A percentile compares a stretch with the other conserved stretches of the same genome.
phyloP scores from a whole-genome alignment of 106 monocot species.

The Cymbidium sinense region DNA sequence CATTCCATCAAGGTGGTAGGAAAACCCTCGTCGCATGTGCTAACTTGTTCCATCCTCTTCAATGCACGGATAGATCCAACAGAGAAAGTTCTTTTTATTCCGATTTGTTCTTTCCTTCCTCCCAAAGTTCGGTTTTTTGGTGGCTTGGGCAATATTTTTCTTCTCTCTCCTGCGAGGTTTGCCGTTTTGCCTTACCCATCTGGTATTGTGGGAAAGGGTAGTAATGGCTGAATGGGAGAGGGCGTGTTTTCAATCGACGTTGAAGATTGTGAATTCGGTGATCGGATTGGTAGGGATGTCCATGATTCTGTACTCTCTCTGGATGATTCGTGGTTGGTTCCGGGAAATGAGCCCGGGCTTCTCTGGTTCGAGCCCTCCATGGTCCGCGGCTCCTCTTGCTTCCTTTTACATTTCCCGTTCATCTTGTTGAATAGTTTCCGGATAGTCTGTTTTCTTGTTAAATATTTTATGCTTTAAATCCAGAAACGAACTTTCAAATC shows the following conservation, averaged over 20 bases:
- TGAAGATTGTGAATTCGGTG: slow-evolving; percentile 73
- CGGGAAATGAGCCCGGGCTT: neutral
- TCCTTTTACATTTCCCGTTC: neutral
- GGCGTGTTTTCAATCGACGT: slow-evolving; percentile 43
- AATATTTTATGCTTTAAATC: neutral
- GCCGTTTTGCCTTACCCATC: neutral
- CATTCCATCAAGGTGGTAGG: no score
- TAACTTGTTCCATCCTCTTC: no score
- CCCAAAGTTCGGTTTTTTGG: neutral
- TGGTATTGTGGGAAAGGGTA: neutral
- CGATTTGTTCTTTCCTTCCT: neutral
- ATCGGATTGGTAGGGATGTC: slow-evolving; percentile 67
- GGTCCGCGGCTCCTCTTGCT: neutral
- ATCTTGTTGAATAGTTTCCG: neutral
- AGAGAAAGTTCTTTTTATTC: neutral
- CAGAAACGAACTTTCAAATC: neutral
- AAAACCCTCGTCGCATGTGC: no score
- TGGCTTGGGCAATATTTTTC: neutral
- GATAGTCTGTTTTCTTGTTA: neutral
- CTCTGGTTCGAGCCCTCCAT: neutral
- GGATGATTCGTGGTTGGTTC: slow-evolving; percentile 65
- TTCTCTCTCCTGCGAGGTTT: neutral
- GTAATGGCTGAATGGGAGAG: slow-evolving; percentile 18
- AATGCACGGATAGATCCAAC: neutral
- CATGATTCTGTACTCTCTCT: slow-evolving; percentile 76